Percentiles rank a stretch among this genome's conserved stretches.
phyloP scores from a whole-genome alignment of 78 protist species.

The Polysphondylium violaceum region DNA sequence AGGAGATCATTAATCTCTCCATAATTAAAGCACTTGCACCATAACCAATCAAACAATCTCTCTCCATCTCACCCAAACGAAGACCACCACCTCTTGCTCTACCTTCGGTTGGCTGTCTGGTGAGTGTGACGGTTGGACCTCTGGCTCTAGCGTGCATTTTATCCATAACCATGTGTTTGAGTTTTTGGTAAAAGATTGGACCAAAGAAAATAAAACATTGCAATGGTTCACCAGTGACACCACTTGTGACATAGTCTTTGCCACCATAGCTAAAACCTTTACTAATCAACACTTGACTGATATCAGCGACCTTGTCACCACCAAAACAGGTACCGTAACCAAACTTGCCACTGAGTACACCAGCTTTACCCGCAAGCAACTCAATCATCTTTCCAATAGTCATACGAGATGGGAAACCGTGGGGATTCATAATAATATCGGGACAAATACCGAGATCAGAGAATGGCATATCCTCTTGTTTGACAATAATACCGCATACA shows the following conservation, averaged over 20 bases:
- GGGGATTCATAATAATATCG: slow-evolving; percentile 99
- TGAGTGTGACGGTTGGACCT: slow-evolving; percentile 97
- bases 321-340: slow-evolving; percentile 93
- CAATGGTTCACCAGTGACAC: slow-evolving; percentile 98
- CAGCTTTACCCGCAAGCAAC: slow-evolving; percentile 97
- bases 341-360: slow-evolving; percentile 79
- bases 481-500: slow-evolving; percentile 97
- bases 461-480: slow-evolving; percentile 99
- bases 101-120: slow-evolving; percentile 99
- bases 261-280: slow-evolving; percentile 98
- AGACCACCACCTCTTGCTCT: slow-evolving; percentile 99
- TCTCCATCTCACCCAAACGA: slow-evolving; percentile 99
- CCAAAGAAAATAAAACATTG: slow-evolving; percentile 98
- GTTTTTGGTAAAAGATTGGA: slow-evolving; percentile 99
- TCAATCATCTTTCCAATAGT: slow-evolving; percentile 99
- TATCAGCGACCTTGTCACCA: slow-evolving; percentile 92
- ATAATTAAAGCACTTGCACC: slow-evolving; percentile 96
- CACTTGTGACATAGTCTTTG: slow-evolving; percentile 96
- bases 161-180: slow-evolving; percentile 99
- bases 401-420: slow-evolving; percentile 99
- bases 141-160: slow-evolving; percentile 99
- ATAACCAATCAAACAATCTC: slow-evolving; percentile 97
- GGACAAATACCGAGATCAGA: slow-evolving; percentile 98
- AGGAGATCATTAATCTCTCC: slow-evolving; percentile 97
- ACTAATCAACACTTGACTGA: slow-evolving; percentile 86